phyloP scores from a whole-genome alignment of 208 protist species.

The Strigomonas culicis region DNA sequence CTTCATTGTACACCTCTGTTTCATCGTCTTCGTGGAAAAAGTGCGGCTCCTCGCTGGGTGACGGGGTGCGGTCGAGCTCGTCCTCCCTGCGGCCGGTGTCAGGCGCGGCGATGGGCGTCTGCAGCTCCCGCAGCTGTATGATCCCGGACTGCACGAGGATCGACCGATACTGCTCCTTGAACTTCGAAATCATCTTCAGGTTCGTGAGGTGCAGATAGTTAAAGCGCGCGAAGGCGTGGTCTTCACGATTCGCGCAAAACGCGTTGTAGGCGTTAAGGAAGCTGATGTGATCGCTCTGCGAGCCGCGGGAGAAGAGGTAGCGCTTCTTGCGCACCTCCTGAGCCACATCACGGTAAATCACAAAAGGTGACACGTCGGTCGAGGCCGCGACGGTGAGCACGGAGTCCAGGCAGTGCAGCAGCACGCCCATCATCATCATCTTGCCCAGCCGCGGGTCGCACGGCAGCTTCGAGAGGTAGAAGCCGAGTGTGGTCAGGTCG shows the following conservation, averaged over 20 bases:
- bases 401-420: conserved; percentile 93
- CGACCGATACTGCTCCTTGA: conserved; percentile 82
- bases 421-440: conserved; percentile 92
- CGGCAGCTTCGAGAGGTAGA: conserved; percentile 80
- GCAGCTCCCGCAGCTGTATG: conserved; percentile 15
- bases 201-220: conserved; percentile 56
- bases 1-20: no score
- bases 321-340: conserved; percentile 45
- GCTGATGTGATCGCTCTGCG: conserved; percentile 81
- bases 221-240: conserved; percentile 35
- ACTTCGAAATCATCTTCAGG: conserved; percentile 71
- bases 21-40: no score
- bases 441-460: conserved; percentile 89
- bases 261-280: conserved; percentile 86
- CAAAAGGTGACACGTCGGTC: conserved; percentile 64
- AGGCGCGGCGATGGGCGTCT: not conserved
- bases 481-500: conserved; percentile 83
- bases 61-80: not conserved
- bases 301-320: conserved; percentile 47
- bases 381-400: conserved; percentile 93
- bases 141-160: conserved; percentile 70
- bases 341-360: conserved; percentile 35
- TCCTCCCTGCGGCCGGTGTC: not conserved
- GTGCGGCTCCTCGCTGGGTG: not conserved
- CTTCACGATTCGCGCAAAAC: conserved; percentile 45